Evolutionary conservation across 345 rosid species (phyloP), one percentile per base, ranked within the genome.

Genomic region (Cardamine resedifolia): DNA sequence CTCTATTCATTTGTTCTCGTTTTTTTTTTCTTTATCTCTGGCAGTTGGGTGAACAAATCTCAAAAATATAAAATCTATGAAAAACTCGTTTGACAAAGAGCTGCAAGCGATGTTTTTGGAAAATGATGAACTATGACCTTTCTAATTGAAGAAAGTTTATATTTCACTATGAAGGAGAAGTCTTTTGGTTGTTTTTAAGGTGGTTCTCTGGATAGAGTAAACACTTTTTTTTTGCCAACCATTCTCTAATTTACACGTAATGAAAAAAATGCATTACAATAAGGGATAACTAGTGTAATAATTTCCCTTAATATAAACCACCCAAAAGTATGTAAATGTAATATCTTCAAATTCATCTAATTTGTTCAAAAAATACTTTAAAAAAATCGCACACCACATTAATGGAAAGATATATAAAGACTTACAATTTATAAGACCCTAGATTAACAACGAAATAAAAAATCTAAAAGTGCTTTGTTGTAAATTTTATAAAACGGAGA

Each of bases 361-460:
- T 24, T 16, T 58, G 33, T 1, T 58, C 47, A 3, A 23, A 28
- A 26, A 36, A 3, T 24, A 48, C 18, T 9, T 10, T 15, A 47
- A 71, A n/a, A 61, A 16, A 27, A 60, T 39, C 33, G 4, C 44
- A 51, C 45, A 63, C 63, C 70, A 51, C 20, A 20, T 36, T 51
- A 53, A n/a, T 41, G 45, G 6, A 51, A 19, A 10, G 28, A 50
- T 26, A n/a, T 19, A 20, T 0, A 23, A 59, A 61, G 33, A 39
- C 31, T 20, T 14, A 19, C 44, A 71, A 71, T 61, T 9, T 38
- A 26, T 71, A 20, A 41, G 60, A 50, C 28, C 28, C 52, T 31
- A 28, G 4, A 30, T 5, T 20, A 31, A 21, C 36, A n/a, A n/a
- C n/a, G 15, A 34, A 9, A 41, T 3, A 6, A 15, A 28, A 2